These are phyloP conservation scores for Psilocybe subaeruginosa DNA, from an alignment of 768 basidiomycete genomes.

Conservation along the genomic window DNA sequence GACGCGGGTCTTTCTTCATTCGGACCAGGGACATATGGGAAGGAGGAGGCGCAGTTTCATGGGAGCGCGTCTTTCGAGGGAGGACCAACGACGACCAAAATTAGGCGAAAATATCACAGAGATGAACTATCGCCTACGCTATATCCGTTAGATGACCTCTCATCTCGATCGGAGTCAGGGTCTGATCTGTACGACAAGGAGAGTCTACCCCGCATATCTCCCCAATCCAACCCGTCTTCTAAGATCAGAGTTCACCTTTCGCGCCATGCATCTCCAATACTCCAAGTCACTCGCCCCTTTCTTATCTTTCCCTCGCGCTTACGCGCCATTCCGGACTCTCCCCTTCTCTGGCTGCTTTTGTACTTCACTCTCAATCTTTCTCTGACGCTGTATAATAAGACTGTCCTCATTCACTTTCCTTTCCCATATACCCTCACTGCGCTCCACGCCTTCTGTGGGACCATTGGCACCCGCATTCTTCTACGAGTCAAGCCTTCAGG, in stretches of 20 bases:
- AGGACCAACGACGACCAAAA: conserved; percentile 9
- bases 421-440: conserved; percentile 97
- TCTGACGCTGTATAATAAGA: conserved; percentile 95
- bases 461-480: conserved; percentile 75
- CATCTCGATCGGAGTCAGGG: neutral
- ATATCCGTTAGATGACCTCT: conserved; percentile 2
- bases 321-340: conserved; percentile 21
- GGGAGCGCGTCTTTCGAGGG: conserved; percentile 2
- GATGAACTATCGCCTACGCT: conserved; percentile 16
- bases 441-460: conserved; percentile 85
- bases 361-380: conserved; percentile 93
- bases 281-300: neutral
- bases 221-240: neutral
- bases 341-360: conserved; percentile 62
- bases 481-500: conserved; percentile 35
- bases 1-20: neutral
- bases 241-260: conserved; percentile 1
- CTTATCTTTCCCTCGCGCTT: neutral
- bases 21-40: neutral
- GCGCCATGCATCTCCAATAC: neutral
- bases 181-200: conserved; percentile 6
- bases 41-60: conserved; percentile 2
- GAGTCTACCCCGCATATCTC: conserved; percentile 3
- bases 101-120: conserved; percentile 19
- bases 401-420: conserved; percentile 88